Conservation (phyloP, 106 monocot species). For the Allium sativum region DNA sequence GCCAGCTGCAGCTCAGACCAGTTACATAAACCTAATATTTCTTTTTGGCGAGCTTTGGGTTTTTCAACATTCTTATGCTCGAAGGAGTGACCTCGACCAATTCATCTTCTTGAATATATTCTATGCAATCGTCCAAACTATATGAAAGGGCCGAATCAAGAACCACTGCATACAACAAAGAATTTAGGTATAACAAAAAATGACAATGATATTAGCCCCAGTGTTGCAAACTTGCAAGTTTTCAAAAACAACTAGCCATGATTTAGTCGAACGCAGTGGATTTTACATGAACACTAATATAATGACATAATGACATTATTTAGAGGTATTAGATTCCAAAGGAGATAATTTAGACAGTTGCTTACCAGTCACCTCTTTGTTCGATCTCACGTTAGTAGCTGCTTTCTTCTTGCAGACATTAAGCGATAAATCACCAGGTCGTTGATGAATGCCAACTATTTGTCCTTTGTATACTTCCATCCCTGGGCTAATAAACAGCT, state of each 20-base stretch:
- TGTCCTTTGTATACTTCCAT: slow-evolving; percentile 89
- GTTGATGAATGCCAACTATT: slow-evolving; percentile 90
- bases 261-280: neutral
- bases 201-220: too few species aligned
- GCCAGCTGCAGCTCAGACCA: neutral
- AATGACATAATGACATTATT: too few species aligned
- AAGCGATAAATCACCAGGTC: slow-evolving; percentile 89
- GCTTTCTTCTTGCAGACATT: slow-evolving; percentile 99
- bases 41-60: slow-evolving; percentile 64
- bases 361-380: slow-evolving; percentile 88
- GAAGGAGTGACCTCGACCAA: slow-evolving; percentile 81
- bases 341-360: neutral
- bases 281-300: neutral
- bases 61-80: slow-evolving; percentile 91
- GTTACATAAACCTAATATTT: slow-evolving; percentile 12
- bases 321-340: too few species aligned
- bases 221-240: too few species aligned
- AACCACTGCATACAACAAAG: slow-evolving; percentile 58
- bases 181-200: too few species aligned
- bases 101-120: slow-evolving; percentile 98
- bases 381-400: slow-evolving; percentile 91
- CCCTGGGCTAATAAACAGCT: slow-evolving; percentile 76
- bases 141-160: slow-evolving; percentile 69
- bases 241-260: neutral
- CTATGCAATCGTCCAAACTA: slow-evolving; percentile 97